Evolutionary conservation across 2,329 filamentous ascomycete species (phyloP).

Genomic region (Aspergillus sp.): DNA sequence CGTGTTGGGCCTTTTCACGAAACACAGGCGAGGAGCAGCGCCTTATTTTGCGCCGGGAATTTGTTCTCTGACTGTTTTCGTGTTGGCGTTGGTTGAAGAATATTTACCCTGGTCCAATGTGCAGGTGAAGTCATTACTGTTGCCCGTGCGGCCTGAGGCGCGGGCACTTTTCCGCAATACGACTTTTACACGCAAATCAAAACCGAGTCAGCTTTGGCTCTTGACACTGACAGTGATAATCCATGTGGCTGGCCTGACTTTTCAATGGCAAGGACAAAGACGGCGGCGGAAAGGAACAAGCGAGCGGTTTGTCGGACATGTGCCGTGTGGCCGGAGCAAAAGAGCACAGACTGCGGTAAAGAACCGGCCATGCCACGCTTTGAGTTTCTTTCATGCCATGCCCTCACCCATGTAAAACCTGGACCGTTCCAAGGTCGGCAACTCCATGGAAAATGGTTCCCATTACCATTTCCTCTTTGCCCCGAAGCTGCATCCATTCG

Average conservation of each 20-base stretch:
- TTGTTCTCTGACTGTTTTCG: not conserved
- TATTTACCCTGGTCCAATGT: slow-evolving; percentile 6
- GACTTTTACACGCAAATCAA: not conserved
- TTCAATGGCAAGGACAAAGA: not conserved
- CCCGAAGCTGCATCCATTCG: not conserved
- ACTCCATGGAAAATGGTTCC: not conserved
- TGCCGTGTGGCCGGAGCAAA: not conserved
- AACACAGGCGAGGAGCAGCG: not conserved
- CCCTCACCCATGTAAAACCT: not conserved
- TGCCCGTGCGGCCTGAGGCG: not conserved
- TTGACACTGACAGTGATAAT: not conserved
- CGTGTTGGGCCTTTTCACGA: not conserved
- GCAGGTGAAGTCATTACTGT: slow-evolving; percentile 10
- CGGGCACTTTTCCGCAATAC: not conserved
- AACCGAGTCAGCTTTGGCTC: not conserved
- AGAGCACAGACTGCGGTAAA: not conserved
- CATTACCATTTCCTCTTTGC: not conserved
- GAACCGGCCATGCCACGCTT: slow-evolving; percentile 1
- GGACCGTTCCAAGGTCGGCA: not conserved
- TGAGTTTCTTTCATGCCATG: not conserved
- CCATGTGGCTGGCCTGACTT: not conserved
- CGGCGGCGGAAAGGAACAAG: not conserved
- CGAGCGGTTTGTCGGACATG: not conserved
- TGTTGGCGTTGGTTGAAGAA: not conserved
- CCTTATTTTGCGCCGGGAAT: not conserved